Conservation (phyloP, 129 eudicot genomes). For the Chrysanthemum seticuspe region DNA sequence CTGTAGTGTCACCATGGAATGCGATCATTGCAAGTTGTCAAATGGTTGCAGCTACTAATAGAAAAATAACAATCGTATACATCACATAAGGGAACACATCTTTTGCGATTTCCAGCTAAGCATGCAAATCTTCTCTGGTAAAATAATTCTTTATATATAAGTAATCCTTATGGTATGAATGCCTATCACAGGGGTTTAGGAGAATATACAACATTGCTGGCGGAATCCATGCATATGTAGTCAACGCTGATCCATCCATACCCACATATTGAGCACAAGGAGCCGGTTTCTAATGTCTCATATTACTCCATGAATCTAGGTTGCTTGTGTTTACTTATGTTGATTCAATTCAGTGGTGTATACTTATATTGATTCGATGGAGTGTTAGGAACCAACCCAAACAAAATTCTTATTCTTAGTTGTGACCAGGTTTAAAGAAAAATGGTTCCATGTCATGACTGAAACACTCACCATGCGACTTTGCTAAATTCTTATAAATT, state of each 20-base stretch:
- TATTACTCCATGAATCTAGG: no score
- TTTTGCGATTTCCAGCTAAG: background rate
- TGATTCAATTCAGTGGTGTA: no score
- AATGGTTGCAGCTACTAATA: slow-evolving; percentile 67
- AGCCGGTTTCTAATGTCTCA: no score
- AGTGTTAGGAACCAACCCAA: no score
- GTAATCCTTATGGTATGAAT: background rate
- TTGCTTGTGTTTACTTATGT: no score
- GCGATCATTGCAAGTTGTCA: slow-evolving; percentile 94
- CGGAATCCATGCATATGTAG: slow-evolving; percentile 88
- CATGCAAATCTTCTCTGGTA: background rate
- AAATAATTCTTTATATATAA: background rate
- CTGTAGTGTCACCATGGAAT: slow-evolving; percentile 90
- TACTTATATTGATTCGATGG: no score
- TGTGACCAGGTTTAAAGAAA: no score
- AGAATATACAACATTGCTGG: slow-evolving; percentile 82
- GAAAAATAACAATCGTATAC: background rate
- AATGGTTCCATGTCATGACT: no score
- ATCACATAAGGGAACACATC: background rate
- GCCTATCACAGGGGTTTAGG: slow-evolving; percentile 67
- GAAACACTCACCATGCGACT: no score
- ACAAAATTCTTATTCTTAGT: no score
- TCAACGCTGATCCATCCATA: slow-evolving; percentile 73
- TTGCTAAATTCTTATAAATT: no score
- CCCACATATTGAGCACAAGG: slow-evolving; percentile 61